These are phyloP conservation scores for Chloranthus sessilifolius DNA, from an alignment of 164 flowering plant species.

Conservation along the genomic window DNA sequence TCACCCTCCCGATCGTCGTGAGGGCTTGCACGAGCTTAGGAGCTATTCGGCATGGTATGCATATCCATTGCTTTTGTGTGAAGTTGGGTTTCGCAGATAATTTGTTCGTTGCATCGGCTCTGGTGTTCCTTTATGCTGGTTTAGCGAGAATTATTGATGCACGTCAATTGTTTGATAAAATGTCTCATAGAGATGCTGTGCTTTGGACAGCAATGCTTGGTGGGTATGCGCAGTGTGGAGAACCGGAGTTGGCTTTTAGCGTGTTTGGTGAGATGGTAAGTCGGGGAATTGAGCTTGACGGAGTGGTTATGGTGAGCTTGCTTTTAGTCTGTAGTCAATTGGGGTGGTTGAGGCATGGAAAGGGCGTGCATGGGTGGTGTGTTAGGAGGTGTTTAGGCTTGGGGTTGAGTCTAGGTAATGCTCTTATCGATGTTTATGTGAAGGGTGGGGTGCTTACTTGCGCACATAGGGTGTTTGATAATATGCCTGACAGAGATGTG, in stretches of 20 bases:
- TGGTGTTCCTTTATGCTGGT: constrained; percentile 15
- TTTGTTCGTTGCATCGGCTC: constrained; percentile 20
- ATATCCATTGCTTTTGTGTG: constrained; percentile 15
- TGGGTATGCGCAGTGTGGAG: constrained; percentile 21
- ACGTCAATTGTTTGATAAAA: constrained; percentile 14
- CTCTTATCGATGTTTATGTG: constrained; percentile 19
- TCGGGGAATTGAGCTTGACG: constrained; percentile 15
- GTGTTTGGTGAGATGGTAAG: constrained; percentile 17
- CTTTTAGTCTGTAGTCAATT: constrained; percentile 17
- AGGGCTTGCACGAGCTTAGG: constrained; percentile 16
- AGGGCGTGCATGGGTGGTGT: constrained; percentile 19
- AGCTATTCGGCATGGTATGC: not conserved
- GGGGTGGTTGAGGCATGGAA: constrained; percentile 21
- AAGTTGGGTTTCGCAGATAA: constrained; percentile 13
- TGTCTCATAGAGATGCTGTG: constrained; percentile 17
- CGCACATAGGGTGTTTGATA: constrained; percentile 10
- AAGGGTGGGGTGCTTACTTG: constrained; percentile 10
- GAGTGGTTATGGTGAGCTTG: constrained; percentile 23
- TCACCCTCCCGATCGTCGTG: constrained; percentile 14
- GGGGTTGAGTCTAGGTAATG: constrained; percentile 23
- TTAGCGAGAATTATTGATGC: constrained; percentile 6
- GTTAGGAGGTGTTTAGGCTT: constrained; percentile 16
- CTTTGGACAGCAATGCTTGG: constrained; percentile 22
- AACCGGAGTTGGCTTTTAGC: constrained; percentile 12
- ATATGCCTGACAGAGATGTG: constrained; percentile 21